Percentiles rank a stretch among this genome's conserved stretches.
Conservation (phyloP, 495 filamentous ascomycete genomes). For the Halenospora varia region DNA sequence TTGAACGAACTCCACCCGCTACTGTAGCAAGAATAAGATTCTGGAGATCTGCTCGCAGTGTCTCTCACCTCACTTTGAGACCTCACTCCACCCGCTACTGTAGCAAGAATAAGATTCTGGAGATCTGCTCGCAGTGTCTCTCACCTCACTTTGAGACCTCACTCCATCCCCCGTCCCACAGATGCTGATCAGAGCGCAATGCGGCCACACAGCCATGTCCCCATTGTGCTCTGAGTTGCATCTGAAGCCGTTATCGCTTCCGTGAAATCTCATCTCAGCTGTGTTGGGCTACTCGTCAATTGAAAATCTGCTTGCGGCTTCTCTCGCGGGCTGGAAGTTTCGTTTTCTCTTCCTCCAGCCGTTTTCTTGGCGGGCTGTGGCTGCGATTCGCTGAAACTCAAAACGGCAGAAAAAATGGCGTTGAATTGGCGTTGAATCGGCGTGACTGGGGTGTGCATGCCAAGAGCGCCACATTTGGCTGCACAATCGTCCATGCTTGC, state of each 20-base stretch:
- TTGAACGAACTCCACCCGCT: neutral
- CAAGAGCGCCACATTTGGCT: neutral
- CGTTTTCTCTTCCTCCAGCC: neutral
- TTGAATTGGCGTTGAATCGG: neutral
- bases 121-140: too few relatives aligned
- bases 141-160: too few relatives aligned
- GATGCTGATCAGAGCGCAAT: too few relatives aligned
- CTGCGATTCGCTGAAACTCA: neutral
- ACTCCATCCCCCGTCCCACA: too few relatives aligned
- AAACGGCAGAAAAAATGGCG: neutral
- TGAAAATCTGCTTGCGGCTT: neutral
- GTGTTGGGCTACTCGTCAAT: too few relatives aligned
- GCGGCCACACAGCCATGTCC: too few relatives aligned
- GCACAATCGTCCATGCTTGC: neutral
- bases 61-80: too few relatives aligned
- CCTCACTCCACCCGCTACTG: neutral
- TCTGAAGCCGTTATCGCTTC: too few relatives aligned
- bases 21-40: too few relatives aligned
- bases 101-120: neutral
- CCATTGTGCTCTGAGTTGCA: too few relatives aligned
- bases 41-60: too few relatives aligned
- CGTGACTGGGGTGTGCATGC: neutral
- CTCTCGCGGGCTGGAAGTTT: neutral
- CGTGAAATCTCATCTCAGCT: too few relatives aligned
- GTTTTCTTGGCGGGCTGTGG: neutral